Base-by-base conservation (phyloP, 192 early-diverging fungal genomes). In the Podila clonocystis region DNA sequence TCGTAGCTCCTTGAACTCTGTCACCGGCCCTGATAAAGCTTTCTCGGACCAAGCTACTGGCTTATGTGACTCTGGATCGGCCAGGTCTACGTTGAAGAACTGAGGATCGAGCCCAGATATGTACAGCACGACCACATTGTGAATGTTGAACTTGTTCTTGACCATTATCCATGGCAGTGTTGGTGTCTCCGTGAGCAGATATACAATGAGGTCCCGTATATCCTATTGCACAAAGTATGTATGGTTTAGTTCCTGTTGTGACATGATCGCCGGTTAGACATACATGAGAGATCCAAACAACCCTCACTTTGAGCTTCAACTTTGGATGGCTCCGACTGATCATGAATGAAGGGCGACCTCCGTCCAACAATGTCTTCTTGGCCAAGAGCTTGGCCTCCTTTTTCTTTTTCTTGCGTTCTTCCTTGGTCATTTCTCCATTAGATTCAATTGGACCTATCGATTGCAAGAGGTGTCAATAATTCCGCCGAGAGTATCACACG, bases 161-260 rank as follows among this genome's bases (percentile, higher is more conserved):
- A 80, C 67, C 77, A 80, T 80, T 13, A 73, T 80, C 77, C 77
- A 80, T 12, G 77, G 71, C 7, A 80, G 20, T 33, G 71, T 69
- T 58, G 65, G 65, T 3, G 77, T 80, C 24, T 80, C 77, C 1
- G 71, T 73, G 29, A 80, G 31, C 8, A 80, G 62, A 30, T 80
- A 80, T 2, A 80, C 31, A 9, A 80, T 31, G 15, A 80, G 70
- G 9, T 80, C 77, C 5, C 77, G 61, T 15, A 80, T 4, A 58
- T 80, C 77, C 77, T 80, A 45, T 34, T 1, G 17, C 9, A 50
- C 2, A 5, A 24, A 50, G 9, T 38, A 19, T 9, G 36, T 3
- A 34, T 9, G 5, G 13, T 5, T 9, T 48, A 9, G 3, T 1
- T 7, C 4, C 50, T 63, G 36, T 65, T 63, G 36, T 22, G 26